These are phyloP conservation scores for Leccinum fallax DNA, from an alignment of 1,284 basidiomycete genomes.

Conservation along the genomic window DNA sequence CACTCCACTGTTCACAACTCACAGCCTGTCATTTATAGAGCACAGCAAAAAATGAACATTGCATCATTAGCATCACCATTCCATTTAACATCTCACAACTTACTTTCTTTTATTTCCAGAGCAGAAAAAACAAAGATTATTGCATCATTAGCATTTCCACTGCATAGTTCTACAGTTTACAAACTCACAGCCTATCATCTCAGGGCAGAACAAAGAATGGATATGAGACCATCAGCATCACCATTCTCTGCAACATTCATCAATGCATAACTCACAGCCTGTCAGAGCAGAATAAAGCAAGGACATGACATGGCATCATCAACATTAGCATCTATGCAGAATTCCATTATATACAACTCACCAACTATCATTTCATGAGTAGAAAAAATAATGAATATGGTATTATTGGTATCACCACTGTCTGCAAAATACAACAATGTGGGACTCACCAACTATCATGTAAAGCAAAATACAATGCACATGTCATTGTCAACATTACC, in stretches of 20 bases:
- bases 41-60: neutral
- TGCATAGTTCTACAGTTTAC: neutral
- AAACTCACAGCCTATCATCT: neutral
- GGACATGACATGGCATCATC: neutral
- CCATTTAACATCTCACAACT: neutral
- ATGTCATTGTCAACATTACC: neutral
- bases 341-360: neutral
- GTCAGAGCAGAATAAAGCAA: neutral
- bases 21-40: neutral
- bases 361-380: neutral
- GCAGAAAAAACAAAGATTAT: neutral
- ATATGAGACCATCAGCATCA: neutral
- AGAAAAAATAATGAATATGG: neutral
- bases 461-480: neutral
- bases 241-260: neutral
- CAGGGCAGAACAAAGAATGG: neutral
- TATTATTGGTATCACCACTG: neutral
- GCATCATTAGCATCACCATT: neutral
- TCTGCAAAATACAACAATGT: neutral
- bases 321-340: neutral
- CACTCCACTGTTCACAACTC: neutral
- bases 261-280: neutral
- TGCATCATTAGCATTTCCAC: neutral
- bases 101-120: neutral
- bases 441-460: neutral